These are phyloP conservation scores for Nigrospora sphaerica DNA, from an alignment of 2,329 filamentous ascomycete genomes.

Conservation along the genomic window DNA sequence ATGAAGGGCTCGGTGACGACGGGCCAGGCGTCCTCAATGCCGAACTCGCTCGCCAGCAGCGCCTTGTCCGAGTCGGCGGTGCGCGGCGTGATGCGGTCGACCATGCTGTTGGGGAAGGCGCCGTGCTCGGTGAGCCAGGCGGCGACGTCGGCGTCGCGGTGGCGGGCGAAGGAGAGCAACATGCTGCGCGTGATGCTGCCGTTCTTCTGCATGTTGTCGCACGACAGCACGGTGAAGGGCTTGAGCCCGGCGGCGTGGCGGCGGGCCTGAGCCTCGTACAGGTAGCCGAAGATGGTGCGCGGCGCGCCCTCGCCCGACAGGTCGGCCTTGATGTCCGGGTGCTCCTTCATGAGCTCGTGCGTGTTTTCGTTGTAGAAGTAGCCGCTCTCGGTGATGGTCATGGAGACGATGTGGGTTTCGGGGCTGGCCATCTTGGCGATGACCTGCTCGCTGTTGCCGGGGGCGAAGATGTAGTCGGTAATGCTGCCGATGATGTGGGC, in stretches of 20 bases:
- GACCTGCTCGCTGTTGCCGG: conserved; percentile 42
- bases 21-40: conserved; percentile 43
- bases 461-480: conserved; percentile 44
- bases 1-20: conserved; percentile 49
- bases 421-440: conserved; percentile 48
- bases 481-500: conserved; percentile 44
- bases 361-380: conserved; percentile 53
- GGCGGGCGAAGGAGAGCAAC: conserved; percentile 41
- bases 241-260: conserved; percentile 37
- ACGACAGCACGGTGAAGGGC: conserved; percentile 48
- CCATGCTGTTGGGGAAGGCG: conserved; percentile 48
- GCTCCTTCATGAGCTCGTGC: conserved; percentile 40
- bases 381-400: conserved; percentile 49
- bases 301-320: conserved; percentile 34
- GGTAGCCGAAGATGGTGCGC: conserved; percentile 43
- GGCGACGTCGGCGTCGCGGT: conserved; percentile 38
- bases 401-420: conserved; percentile 45
- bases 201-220: conserved; percentile 53
- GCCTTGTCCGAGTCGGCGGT: conserved; percentile 37
- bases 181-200: conserved; percentile 44
- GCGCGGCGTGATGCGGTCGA: conserved; percentile 47
- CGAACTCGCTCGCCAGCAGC: conserved; percentile 34
- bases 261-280: conserved; percentile 40
- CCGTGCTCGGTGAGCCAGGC: conserved; percentile 40
- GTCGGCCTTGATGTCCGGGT: conserved; percentile 42